These are phyloP conservation scores for Solanum hybrid DNA, from an alignment of 305 asterid species.

Conservation along the genomic window DNA sequence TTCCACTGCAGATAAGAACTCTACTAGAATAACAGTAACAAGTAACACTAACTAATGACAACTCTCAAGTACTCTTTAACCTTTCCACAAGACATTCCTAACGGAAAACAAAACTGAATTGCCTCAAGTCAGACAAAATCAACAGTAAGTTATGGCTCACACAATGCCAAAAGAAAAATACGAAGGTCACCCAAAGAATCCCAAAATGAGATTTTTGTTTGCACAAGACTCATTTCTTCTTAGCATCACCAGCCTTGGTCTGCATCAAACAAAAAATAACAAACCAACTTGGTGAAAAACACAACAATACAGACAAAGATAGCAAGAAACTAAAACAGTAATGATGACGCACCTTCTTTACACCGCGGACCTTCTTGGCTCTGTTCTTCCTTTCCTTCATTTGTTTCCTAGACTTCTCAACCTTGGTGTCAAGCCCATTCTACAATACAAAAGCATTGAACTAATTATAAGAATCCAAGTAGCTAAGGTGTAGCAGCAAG, in stretches of 20 bases:
- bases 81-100: not conserved
- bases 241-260: constrained; percentile 24
- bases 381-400: constrained; percentile 23
- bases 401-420: constrained; percentile 23
- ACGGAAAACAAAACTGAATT: not conserved
- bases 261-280: not conserved
- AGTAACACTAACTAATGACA: not conserved
- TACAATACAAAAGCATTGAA: constrained; percentile 4
- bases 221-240: constrained; percentile 12
- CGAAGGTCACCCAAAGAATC: not conserved
- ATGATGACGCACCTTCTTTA: constrained; percentile 15
- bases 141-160: not conserved
- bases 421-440: constrained; percentile 22
- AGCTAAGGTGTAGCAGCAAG: not conserved
- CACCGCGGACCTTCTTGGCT: constrained; percentile 22
- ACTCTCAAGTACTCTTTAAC: not conserved
- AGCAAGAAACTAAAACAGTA: not conserved
- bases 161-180: not conserved
- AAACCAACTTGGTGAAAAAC: not conserved
- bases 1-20: not conserved
- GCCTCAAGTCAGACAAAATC: not conserved
- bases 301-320: not conserved
- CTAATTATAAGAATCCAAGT: not conserved
- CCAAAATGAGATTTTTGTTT: not conserved
- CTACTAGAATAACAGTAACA: not conserved